These are phyloP conservation scores for Yarrowia keelungensis DNA, from an alignment of 805 yeast genomes.

Conservation along the genomic window DNA sequence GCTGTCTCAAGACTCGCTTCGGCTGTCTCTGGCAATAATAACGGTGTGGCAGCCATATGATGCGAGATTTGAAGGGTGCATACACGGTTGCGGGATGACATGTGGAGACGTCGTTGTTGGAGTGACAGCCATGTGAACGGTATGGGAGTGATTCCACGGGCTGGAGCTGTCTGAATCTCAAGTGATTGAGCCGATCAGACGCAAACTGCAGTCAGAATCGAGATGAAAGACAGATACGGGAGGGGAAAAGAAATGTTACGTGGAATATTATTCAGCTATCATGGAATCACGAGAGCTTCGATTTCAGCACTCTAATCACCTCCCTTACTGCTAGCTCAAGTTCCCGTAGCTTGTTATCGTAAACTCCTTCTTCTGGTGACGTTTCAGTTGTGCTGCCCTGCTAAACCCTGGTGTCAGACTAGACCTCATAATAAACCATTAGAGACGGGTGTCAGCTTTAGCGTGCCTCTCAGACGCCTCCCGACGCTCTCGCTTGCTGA, in stretches of 20 bases:
- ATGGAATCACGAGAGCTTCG: no score
- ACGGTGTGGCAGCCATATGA: background rate
- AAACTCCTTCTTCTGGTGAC: no score
- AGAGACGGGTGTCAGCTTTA: background rate
- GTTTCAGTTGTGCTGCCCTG: no score
- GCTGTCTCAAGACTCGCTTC: no score
- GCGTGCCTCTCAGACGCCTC: background rate
- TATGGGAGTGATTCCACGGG: background rate
- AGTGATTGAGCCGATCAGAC: background rate
- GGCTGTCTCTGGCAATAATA: background rate
- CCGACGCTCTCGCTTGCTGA: background rate
- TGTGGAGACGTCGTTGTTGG: background rate
- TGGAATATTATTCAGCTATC: no score
- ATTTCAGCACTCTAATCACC: no score
- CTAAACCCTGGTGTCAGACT: no score
- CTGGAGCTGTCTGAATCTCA: background rate
- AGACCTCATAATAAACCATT: no score
- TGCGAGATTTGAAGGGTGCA: background rate
- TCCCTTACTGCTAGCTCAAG: no score
- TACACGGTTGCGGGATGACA: background rate
- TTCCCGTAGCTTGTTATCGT: no score
- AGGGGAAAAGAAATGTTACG: no score
- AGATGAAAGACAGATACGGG: no score
- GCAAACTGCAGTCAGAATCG: background rate
- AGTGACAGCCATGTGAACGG: background rate